Percentiles rank a stretch among this genome's conserved stretches.
Conservation (phyloP, 2,329 filamentous ascomycete species). For the Fusarium sp. region DNA sequence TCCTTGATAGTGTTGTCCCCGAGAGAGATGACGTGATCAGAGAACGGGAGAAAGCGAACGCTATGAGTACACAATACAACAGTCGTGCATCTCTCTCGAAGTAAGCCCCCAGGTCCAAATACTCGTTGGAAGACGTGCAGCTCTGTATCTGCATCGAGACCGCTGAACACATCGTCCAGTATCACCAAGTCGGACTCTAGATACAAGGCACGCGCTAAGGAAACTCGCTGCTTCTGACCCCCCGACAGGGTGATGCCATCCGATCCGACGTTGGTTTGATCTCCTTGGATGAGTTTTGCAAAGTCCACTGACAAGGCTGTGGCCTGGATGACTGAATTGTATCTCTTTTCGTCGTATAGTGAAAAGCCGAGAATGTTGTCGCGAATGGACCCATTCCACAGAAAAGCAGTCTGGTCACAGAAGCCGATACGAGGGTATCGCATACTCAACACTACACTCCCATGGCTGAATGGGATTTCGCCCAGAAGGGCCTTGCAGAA, state of each 20-base stretch:
- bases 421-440: constrained; percentile 39
- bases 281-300: constrained; percentile 45
- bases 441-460: constrained; percentile 17
- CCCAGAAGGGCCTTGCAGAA: constrained; percentile 49
- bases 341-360: constrained; percentile 44
- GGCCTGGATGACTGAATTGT: constrained; percentile 47
- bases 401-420: constrained; percentile 47
- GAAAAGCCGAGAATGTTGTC: constrained; percentile 51
- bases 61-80: constrained; percentile 53
- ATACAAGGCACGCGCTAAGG: constrained; percentile 58
- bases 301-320: constrained; percentile 47
- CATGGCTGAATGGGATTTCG: constrained; percentile 35
- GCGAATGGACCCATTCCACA: constrained; percentile 48
- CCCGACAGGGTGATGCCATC: constrained; percentile 54
- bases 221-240: constrained; percentile 51
- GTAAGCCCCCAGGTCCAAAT: constrained; percentile 52
- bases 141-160: constrained; percentile 56
- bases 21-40: constrained; percentile 59
- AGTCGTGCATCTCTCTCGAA: constrained; percentile 49
- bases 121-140: constrained; percentile 54
- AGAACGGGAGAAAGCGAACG: constrained; percentile 45
- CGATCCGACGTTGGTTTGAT: constrained; percentile 51
- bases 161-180: constrained; percentile 57
- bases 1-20: constrained; percentile 53
- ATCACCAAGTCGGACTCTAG: constrained; percentile 51